A percentile compares a stretch with the other conserved stretches of the same genome.
These are phyloP conservation scores for Leccinum variabile DNA, from an alignment of 1,284 basidiomycete genomes.

Conservation along the genomic window DNA sequence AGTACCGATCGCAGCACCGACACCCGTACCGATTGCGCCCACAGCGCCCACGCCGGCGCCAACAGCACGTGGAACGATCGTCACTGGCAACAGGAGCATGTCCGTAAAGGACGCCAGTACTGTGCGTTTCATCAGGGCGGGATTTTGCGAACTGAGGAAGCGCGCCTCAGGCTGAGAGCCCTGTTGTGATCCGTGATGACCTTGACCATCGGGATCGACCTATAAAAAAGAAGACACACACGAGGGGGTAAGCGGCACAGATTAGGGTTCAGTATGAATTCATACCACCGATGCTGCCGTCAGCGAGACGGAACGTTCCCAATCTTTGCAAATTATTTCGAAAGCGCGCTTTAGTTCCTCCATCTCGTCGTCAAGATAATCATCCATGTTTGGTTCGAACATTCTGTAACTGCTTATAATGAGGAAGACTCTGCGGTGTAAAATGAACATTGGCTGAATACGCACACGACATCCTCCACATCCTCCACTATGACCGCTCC, in stretches of 20 bases:
- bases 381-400: slow-evolving; percentile 96
- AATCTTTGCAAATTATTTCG: slow-evolving; percentile 73
- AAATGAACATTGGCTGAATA: slow-evolving; percentile 5
- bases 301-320: slow-evolving; percentile 66
- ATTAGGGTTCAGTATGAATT: neutral
- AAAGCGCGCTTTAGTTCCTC: slow-evolving; percentile 79
- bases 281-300: slow-evolving; percentile 17
- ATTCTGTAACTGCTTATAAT: slow-evolving; percentile 67
- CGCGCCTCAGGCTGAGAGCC: slow-evolving; percentile 48
- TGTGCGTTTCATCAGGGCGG: slow-evolving; percentile 89
- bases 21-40: slow-evolving; percentile 45
- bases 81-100: slow-evolving; percentile 88
- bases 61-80: slow-evolving; percentile 89
- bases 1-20: slow-evolving; percentile 71
- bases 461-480: slow-evolving; percentile 84
- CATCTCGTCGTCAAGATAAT: slow-evolving; percentile 93
- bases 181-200: slow-evolving; percentile 12
- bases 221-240: slow-evolving; percentile 2
- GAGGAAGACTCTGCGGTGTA: neutral
- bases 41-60: slow-evolving; percentile 68
- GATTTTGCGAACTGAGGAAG: slow-evolving; percentile 85
- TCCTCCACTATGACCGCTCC: slow-evolving; percentile 40
- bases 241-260: neutral
- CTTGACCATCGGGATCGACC: slow-evolving; percentile 11
- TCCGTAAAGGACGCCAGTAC: slow-evolving; percentile 91